Conservation (phyloP, 192 early-diverging fungal species). For the Gonapodya prolifera region DNA sequence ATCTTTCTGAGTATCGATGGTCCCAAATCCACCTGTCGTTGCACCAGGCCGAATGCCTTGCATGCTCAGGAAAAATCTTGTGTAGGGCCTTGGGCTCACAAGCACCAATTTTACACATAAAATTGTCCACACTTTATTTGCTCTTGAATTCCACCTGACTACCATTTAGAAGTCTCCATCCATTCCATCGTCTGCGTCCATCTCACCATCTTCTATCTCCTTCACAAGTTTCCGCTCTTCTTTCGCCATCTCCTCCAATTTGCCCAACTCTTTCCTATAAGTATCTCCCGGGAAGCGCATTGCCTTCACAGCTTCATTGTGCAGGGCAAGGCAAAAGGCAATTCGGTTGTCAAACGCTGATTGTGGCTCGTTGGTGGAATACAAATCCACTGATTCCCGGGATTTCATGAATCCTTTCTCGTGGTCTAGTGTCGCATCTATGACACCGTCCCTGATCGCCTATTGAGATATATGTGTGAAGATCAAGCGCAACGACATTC, state of each 20-base stretch:
- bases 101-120: too few relatives aligned
- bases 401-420: slow-evolving; percentile 84
- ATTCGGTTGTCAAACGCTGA: slow-evolving; percentile 90
- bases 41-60: too few relatives aligned
- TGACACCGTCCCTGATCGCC: slow-evolving; percentile 96
- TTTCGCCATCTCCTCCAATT: slow-evolving; percentile 66
- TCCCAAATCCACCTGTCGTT: too few relatives aligned
- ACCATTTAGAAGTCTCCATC: slow-evolving; percentile 15
- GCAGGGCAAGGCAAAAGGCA: slow-evolving; percentile 85
- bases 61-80: too few relatives aligned
- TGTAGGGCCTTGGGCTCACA: too few relatives aligned
- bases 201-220: slow-evolving; percentile 80
- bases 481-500: slow-evolving; percentile 9
- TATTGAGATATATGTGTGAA: slow-evolving; percentile 4
- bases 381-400: slow-evolving; percentile 89
- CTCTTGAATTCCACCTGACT: too few relatives aligned
- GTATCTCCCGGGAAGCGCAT: slow-evolving; percentile 90
- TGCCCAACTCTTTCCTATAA: slow-evolving; percentile 73
- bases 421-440: slow-evolving; percentile 95
- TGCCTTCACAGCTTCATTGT: slow-evolving; percentile 95
- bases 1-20: too few relatives aligned
- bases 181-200: slow-evolving; percentile 71
- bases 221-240: slow-evolving; percentile 85
- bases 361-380: slow-evolving; percentile 94
- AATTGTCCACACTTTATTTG: too few relatives aligned